Conservation (phyloP, 805 yeast genomes). For the Osmozyma mogii region DNA sequence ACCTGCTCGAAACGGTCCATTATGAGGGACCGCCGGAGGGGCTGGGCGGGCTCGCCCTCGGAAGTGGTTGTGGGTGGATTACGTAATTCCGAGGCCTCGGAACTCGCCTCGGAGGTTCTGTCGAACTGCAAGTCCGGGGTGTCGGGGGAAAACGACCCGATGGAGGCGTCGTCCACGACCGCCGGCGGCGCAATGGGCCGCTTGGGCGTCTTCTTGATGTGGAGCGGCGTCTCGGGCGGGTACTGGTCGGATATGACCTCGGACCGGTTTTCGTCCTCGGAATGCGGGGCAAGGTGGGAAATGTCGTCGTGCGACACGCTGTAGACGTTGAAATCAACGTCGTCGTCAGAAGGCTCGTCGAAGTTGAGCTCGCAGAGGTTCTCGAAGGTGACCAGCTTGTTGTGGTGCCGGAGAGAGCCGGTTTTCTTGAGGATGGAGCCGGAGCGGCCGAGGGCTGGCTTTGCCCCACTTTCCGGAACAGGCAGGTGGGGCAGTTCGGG, state of each 20-base stretch:
- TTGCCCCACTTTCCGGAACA: neutral
- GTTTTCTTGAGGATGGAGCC: constrained; percentile 11
- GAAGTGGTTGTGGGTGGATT: too few species aligned
- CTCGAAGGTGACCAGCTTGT: constrained; percentile 35
- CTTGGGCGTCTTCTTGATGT: constrained; percentile 19
- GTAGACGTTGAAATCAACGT: constrained; percentile 14
- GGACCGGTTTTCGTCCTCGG: constrained; percentile 25
- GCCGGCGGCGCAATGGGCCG: neutral
- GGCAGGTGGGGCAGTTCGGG: too few species aligned
- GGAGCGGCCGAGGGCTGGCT: constrained; percentile 3
- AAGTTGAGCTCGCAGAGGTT: constrained; percentile 21
- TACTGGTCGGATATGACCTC: constrained; percentile 37
- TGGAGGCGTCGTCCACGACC: constrained; percentile 17
- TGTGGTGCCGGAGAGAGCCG: constrained; percentile 5
- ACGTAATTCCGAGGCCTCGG: neutral
- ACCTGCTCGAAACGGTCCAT: neutral
- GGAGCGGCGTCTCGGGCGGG: constrained; percentile 27
- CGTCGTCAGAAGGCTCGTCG: constrained; percentile 13
- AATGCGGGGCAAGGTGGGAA: neutral
- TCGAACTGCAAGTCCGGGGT: too few species aligned
- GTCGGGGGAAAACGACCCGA: constrained; percentile 33
- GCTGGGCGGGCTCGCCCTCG: too few species aligned
- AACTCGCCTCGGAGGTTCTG: neutral
- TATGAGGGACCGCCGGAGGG: too few species aligned
- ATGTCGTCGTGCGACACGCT: constrained; percentile 18